Base-by-base conservation (phyloP, 345 rosid species). In the Moricandia arvensis region DNA sequence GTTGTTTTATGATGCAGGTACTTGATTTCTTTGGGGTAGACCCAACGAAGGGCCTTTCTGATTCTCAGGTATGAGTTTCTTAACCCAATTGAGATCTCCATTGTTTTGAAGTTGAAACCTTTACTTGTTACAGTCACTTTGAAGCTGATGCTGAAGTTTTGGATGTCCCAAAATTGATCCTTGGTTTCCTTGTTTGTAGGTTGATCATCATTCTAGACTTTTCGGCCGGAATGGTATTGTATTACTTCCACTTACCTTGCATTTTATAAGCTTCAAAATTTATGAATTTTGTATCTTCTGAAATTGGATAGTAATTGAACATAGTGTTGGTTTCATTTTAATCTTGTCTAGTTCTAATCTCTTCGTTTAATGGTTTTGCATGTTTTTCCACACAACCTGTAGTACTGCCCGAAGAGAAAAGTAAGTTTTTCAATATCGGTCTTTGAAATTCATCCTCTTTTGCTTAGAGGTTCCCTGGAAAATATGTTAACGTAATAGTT, bases 321-420 rank as follows among this genome's bases (percentile, higher is more conserved):
- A 54, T n/a, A 4, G 13, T 47, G 0, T 15, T 54, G 2, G 24
- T 54, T 54, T 54, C 2, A 30, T 24, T n/a, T 0, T 10, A 0
- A 31, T 35, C 58, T 9, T 60, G 70, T 24, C 35, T 0, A 60
- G 33, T 69, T 73, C 78, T 81, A 69, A 83, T 74, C 18, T 75
- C 62, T 37, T 80, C 49, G 58, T 79, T 69, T 51, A 47, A 71
- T 76, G 76, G 64, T 72, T 79, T 74, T 80, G 82, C 85, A 83
- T 88, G 85, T 78, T 67, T 53, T 34, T 35, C 58, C 65, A 16
- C 60, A 13, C 6, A n/a, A 13, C 17, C 78, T 76, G 82, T 96
- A 95, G 99, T 88, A 74, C 89, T 95, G 84, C 96, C 94, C 1
- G 88, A 89, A 84, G 99, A 95, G 74, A 82, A 78, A 85, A 90